Evolutionary conservation across 2,329 filamentous ascomycete genomes (phyloP), one percentile per base, ranked within the genome.

Genomic region (Tolypocladium guangdongense): DNA sequence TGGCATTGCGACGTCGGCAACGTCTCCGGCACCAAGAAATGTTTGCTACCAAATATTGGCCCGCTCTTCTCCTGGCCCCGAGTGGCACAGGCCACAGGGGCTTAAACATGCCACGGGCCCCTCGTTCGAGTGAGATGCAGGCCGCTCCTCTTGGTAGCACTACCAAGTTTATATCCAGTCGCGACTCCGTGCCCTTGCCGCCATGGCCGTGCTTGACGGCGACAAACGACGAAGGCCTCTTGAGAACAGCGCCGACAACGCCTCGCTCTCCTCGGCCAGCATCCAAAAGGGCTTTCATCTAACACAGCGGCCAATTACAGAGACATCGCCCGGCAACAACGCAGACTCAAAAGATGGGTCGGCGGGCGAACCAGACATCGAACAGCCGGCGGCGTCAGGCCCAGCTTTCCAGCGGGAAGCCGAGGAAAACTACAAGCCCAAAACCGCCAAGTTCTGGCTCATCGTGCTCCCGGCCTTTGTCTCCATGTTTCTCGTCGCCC

Each of bases 401-500:
- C 58, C 59, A 22, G 56, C 56, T 5, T 59, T 59, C 51, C 51
- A 61, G n/a, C 49, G 63, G 10, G 64, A 68, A 38, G 59, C 61
- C 24, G 66, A 73, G 38, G 64, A 71, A 33, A 73, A 78, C 53
- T 81, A 74, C 66, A 66, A 76, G 55, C 78, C 78, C 14, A 76
- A 72, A 63, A 79, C 72, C 10, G 52, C 77, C 56, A 75, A 74
- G 59, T 81, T 82, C 60, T 81, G 78, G 78, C 69, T 78, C 57
- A 72, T 79, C 47, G 69, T 82, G 10, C 38, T 76, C 33, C 80
- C 76, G 56, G 75, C 79, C 55, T 77, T 81, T 54, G 65, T 80
- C 7, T 74, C 77, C 56, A 69, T 82, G 59, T 81, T 82, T 57
- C 70, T 82, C 33, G 77, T 82, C 27, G 79, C 79, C n/a, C 70